A percentile compares a stretch with the other conserved stretches of the same genome.
Conservation (phyloP, 2,329 filamentous ascomycete genomes). For the Trichoderma sp. region DNA sequence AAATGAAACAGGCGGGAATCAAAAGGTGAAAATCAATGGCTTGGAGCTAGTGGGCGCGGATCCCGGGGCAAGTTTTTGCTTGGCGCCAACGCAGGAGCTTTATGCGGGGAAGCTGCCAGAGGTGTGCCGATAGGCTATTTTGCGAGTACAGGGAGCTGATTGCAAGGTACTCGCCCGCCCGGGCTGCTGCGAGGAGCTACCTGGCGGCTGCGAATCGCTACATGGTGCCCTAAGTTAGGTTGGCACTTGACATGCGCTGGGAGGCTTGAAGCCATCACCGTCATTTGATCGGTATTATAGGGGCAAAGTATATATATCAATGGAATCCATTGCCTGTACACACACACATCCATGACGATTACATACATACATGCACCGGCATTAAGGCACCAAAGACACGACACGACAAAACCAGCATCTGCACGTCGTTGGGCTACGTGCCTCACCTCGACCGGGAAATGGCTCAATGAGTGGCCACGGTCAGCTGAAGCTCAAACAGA, state of each 20-base stretch:
- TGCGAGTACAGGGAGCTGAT: neutral
- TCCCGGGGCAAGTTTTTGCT: conserved; percentile 17
- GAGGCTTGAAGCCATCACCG: neutral
- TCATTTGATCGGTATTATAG: neutral
- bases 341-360: neutral
- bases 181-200: neutral
- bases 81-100: conserved; percentile 20
- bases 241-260: neutral
- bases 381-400: neutral
- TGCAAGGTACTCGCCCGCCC: neutral
- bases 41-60: conserved; percentile 15
- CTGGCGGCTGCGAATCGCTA: neutral
- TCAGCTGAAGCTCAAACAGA: neutral
- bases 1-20: neutral
- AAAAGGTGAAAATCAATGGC: neutral
- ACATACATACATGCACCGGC: neutral
- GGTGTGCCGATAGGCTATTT: conserved; percentile 3
- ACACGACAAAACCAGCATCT: neutral
- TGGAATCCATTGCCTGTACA: neutral
- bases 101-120: conserved; percentile 20
- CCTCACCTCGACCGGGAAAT: neutral
- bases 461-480: neutral
- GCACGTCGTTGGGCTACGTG: neutral
- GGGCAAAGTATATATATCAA: neutral
- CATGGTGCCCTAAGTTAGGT: neutral